Conservation (phyloP, 176 grass and related monocot genomes). For the Oryza glaberrima region DNA sequence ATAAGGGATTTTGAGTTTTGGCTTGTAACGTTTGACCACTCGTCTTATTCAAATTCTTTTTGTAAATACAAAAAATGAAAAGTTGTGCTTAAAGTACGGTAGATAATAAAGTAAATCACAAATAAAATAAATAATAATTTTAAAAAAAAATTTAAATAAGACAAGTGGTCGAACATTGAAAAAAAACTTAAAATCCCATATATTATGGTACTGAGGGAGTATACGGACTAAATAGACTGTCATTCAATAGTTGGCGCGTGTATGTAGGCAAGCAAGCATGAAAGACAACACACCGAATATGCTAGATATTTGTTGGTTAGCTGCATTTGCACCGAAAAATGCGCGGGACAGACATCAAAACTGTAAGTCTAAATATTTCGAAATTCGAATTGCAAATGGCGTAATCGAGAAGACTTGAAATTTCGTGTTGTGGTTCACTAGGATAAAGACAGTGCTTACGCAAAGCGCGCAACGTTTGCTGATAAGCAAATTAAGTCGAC, state of each 20-base stretch:
- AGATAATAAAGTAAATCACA: too few species aligned
- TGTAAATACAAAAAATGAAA: too few species aligned
- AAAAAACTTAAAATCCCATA: too few species aligned
- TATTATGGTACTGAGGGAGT: too few species aligned
- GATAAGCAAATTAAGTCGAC: slow-evolving; percentile 3
- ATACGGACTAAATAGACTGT: background rate
- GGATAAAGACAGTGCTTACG: slow-evolving; percentile 2
- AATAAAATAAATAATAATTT: too few species aligned
- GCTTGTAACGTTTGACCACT: too few species aligned
- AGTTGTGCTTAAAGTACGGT: too few species aligned
- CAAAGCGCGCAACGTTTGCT: background rate
- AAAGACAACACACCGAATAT: background rate
- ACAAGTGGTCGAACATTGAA: too few species aligned
- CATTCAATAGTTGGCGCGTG: background rate
- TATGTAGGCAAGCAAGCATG: background rate
- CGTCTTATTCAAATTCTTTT: too few species aligned
- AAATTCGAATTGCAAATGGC: background rate
- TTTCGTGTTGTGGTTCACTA: slow-evolving; percentile 3
- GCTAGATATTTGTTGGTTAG: background rate
- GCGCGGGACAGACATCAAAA: background rate
- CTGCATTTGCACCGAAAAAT: background rate
- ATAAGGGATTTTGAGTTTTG: too few species aligned
- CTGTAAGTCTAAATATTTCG: background rate
- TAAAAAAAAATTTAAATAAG: too few species aligned
- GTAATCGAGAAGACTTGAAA: background rate